Evolutionary conservation across 192 early-diverging fungal species (phyloP), one percentile per base, ranked within the genome.

Genomic region (Coemansia sp.): DNA sequence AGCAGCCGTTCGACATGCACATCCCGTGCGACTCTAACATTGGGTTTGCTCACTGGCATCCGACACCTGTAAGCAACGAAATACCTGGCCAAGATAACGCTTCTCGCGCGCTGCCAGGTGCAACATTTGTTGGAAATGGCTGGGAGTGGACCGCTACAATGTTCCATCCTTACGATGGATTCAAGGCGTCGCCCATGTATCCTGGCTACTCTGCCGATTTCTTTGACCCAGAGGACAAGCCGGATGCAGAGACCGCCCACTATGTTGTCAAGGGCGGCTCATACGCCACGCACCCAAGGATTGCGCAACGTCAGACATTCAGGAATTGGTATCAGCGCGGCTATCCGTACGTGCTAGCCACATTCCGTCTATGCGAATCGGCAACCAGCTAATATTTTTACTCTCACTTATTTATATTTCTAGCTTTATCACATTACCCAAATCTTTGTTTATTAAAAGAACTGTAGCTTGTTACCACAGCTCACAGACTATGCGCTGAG

Each of bases 121-220:
- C 73, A 0, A 59, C 69, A 0, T 73, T 80, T 53, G 53, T 74
- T 59, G 73, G 83, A 3, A 79, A 83, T 45, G 83, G 88, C 0
- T 97, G 93, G 92, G 95, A 95, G 50, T 90, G 88, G 91, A 94
- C 94, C 0, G 50, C 70, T 2, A 95, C 91, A 0, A 61, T 73
- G 41, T 90, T 90, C 65, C 83, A 81, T 7, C 68, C 78, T 7
- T 75, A 87, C 65, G 75, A 78, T 3, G 87, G 88, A 5, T 95
- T 91, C 61, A 67, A 75, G 49, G 62, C 82, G 9, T 89, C 87
- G 20, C 60, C 73, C 23, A 65, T 91, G 40, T 97, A 96, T 67
- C 93, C 94, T 10, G 94, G 93, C 1, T 97, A 97, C 77, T 92
- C 92, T 4, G 68, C 83, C 4, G 94, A 97, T 70, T 97, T 97